Evolutionary conservation across 352 stramenopile species (phyloP).

Genomic region (Globisporangium takayamanum): DNA sequence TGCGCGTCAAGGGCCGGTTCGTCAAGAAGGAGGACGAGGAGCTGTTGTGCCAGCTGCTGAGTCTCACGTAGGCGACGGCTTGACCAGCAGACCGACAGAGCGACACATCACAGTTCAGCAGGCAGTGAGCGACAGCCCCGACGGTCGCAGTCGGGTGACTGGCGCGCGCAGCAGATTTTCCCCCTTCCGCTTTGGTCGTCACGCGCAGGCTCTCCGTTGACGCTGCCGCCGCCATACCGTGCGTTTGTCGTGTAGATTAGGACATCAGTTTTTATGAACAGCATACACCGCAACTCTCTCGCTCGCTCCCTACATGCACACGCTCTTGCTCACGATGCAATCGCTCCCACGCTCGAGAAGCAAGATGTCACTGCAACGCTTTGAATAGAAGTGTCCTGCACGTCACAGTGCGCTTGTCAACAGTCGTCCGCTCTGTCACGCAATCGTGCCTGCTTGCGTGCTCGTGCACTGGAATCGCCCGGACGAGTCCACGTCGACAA

Average conservation of each 20-base stretch:
- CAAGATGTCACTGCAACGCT: no score
- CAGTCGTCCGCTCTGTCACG: background rate
- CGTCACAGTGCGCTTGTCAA: no score
- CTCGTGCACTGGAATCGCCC: background rate
- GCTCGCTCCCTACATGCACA: no score
- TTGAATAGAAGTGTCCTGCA: no score
- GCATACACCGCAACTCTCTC: no score
- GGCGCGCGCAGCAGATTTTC: background rate
- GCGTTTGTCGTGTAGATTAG: slow-evolving; percentile 16
- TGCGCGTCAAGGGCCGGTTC: slow-evolving; percentile 97
- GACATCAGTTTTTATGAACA: slow-evolving; percentile 1
- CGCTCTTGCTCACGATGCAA: no score
- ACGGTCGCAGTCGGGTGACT: background rate
- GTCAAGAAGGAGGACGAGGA: slow-evolving; percentile 98
- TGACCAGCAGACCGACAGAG: background rate
- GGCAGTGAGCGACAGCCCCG: background rate
- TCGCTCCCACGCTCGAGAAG: no score
- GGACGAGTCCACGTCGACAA: background rate
- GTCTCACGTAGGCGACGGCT: slow-evolving; percentile 46
- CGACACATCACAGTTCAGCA: background rate
- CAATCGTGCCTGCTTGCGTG: background rate
- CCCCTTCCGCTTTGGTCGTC: background rate
- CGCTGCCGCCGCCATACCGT: background rate
- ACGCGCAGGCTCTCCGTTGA: background rate
- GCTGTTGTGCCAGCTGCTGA: slow-evolving; percentile 78